Evolutionary conservation across 2,329 filamentous ascomycete species (phyloP).

Genomic region (Mycosphaerelloides madeirae): DNA sequence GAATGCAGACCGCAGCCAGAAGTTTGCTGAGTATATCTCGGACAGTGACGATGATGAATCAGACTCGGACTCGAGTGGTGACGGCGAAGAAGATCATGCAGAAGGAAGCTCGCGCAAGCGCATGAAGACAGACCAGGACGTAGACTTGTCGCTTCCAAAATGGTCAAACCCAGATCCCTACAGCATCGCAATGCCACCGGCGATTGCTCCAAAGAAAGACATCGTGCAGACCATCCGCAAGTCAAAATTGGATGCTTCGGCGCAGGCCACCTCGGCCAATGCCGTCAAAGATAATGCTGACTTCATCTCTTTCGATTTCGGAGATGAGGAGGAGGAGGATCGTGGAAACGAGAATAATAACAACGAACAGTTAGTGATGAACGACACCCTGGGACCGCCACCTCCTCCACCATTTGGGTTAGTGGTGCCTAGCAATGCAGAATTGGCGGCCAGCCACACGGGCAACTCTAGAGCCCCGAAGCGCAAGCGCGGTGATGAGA

Average conservation of each 20-base stretch:
- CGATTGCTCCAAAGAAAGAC: slow-evolving; percentile 70
- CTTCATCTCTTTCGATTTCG: slow-evolving; percentile 69
- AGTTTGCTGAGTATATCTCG: slow-evolving; percentile 42
- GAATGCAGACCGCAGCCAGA: slow-evolving; percentile 33
- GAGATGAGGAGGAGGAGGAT: slow-evolving; percentile 22
- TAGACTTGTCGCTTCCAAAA: slow-evolving; percentile 53
- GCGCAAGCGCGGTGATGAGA: slow-evolving; percentile 53
- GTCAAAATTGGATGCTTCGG: slow-evolving; percentile 64
- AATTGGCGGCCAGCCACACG: slow-evolving; percentile 13
- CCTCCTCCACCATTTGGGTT: slow-evolving; percentile 13
- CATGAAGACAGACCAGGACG: slow-evolving; percentile 26
- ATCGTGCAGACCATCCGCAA: slow-evolving; percentile 90
- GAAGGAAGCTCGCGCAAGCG: slow-evolving; percentile 29
- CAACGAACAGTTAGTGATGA: not conserved
- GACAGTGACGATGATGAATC: slow-evolving; percentile 29
- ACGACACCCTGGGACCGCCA: slow-evolving; percentile 9
- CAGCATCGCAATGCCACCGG: slow-evolving; percentile 73
- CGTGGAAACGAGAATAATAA: slow-evolving; percentile 29
- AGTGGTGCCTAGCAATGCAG: slow-evolving; percentile 23
- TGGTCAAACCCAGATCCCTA: slow-evolving; percentile 98
- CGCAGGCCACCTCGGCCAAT: slow-evolving; percentile 40
- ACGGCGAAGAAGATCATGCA: slow-evolving; percentile 17
- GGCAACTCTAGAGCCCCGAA: slow-evolving; percentile 44
- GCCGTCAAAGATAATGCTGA: slow-evolving; percentile 56
- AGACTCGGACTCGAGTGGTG: slow-evolving; percentile 24